Conservation (phyloP, 225 moss, liverwort and hornwort species). For the Takakia lepidozioides region DNA sequence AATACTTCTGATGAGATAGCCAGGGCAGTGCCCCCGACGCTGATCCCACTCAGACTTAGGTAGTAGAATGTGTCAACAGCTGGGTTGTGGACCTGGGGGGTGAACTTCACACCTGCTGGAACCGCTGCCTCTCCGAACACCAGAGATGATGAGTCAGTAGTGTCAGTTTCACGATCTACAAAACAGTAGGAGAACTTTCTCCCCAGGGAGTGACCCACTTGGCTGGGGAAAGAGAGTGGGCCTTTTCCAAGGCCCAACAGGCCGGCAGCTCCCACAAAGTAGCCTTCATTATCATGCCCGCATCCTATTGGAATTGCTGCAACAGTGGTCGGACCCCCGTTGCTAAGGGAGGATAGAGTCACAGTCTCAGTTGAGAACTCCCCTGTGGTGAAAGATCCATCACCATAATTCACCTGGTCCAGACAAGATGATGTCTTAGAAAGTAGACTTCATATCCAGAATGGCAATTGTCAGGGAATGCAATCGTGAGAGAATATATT, state of each 20-base stretch:
- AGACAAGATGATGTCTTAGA: too few relatives aligned
- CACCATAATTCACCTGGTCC: slow-evolving; percentile 47
- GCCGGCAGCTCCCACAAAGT: slow-evolving; percentile 66
- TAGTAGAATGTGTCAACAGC: slow-evolving; percentile 58
- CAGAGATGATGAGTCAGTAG: slow-evolving; percentile 30
- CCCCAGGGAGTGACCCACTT: slow-evolving; percentile 29
- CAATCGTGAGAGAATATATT: too few relatives aligned
- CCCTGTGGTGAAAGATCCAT: slow-evolving; percentile 49
- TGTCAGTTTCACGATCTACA: slow-evolving; percentile 30
- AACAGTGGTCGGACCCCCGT: slow-evolving; percentile 17
- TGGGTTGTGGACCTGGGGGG: slow-evolving; percentile 45
- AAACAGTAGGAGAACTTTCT: slow-evolving; percentile 69
- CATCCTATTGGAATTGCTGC: slow-evolving; percentile 54
- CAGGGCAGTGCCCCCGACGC: slow-evolving; percentile 37
- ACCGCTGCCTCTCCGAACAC: slow-evolving; percentile 60
- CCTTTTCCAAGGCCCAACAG: slow-evolving; percentile 64
- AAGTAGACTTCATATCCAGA: too few relatives aligned
- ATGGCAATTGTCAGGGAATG: too few relatives aligned
- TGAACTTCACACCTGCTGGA: slow-evolving; percentile 39
- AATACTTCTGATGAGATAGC: slow-evolving; percentile 26
- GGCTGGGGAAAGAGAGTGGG: slow-evolving; percentile 52
- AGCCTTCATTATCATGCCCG: slow-evolving; percentile 75
- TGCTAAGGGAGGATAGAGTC: slow-evolving; percentile 17
- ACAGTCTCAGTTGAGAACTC: slow-evolving; percentile 43
- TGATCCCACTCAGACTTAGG: slow-evolving; percentile 49